Evolutionary conservation across 257 asterid genomes (phyloP).

Genomic region (Lavandula angustifolia): DNA sequence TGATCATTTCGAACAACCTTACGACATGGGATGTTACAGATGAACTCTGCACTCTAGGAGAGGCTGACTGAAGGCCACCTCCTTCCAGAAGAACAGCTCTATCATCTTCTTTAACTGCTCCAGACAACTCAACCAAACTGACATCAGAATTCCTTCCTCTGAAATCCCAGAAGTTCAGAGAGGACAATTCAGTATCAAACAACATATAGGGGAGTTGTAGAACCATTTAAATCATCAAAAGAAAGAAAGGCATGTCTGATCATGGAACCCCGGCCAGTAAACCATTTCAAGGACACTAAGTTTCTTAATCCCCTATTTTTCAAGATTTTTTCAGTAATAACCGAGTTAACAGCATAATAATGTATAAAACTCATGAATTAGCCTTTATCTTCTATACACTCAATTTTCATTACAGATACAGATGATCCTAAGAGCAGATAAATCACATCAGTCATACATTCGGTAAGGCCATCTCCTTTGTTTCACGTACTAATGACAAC

Average conservation of each 20-base stretch:
- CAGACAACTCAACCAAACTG: slow-evolving; percentile 68
- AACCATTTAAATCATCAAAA: slow-evolving; percentile 15
- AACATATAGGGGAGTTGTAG: background rate
- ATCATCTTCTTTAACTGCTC: slow-evolving; percentile 68
- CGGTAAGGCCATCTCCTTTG: background rate
- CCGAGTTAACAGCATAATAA: background rate
- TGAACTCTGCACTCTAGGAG: slow-evolving; percentile 56
- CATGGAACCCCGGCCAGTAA: background rate
- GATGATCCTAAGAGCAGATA: slow-evolving; percentile 2
- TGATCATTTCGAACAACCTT: slow-evolving; percentile 50
- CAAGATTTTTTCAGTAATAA: slow-evolving; percentile 13
- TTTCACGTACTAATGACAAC: slow-evolving; percentile 1
- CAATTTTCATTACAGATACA: slow-evolving; percentile 9
- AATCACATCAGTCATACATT: slow-evolving; percentile 6
- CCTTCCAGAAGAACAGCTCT: slow-evolving; percentile 75
- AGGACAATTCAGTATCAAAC: slow-evolving; percentile 16
- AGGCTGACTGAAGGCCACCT: slow-evolving; percentile 64
- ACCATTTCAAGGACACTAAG: slow-evolving; percentile 5
- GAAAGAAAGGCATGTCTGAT: background rate
- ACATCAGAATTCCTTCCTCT: slow-evolving; percentile 73
- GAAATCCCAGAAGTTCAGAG: slow-evolving; percentile 30
- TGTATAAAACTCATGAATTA: too few relatives aligned
- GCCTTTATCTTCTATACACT: background rate
- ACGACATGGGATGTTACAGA: slow-evolving; percentile 57
- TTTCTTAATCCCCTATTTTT: background rate